phyloP scores from a whole-genome alignment of 2,329 filamentous ascomycete genomes.

The Oidium heveae region DNA sequence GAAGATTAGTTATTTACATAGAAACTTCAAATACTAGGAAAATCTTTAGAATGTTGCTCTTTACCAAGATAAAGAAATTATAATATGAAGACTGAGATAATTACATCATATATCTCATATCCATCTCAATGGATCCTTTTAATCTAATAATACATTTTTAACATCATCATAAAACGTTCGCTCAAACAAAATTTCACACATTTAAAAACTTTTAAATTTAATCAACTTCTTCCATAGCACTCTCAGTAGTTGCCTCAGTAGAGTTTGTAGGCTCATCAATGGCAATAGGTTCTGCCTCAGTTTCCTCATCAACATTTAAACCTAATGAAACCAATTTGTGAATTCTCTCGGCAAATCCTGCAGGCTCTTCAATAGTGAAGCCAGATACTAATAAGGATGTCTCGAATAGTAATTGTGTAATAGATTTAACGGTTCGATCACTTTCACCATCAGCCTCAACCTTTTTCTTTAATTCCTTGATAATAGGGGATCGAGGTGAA shows the following conservation, averaged over 20 bases:
- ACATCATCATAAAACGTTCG: too few relatives aligned
- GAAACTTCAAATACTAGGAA: too few relatives aligned
- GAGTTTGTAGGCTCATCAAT: constrained; percentile 35
- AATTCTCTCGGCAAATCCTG: constrained; percentile 93
- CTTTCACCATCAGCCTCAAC: constrained; percentile 93
- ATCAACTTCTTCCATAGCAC: constrained; percentile 99
- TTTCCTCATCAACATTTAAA: constrained; percentile 88
- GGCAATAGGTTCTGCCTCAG: constrained; percentile 40
- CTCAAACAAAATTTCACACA: too few relatives aligned
- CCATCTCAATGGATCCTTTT: too few relatives aligned
- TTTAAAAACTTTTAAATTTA: constrained; percentile 25
- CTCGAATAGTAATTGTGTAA: constrained; percentile 95
- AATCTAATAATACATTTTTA: too few relatives aligned
- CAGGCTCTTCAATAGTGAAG: constrained; percentile 98
- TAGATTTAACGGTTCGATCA: constrained; percentile 97
- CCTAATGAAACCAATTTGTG: constrained; percentile 98
- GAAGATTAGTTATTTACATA: too few relatives aligned
- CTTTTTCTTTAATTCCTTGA: constrained; percentile 99
- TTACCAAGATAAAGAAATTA: too few relatives aligned
- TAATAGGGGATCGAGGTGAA: constrained; percentile 91
- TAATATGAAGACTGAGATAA: too few relatives aligned
- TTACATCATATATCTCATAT: too few relatives aligned
- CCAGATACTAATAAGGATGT: constrained; percentile 94
- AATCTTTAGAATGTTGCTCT: too few relatives aligned
- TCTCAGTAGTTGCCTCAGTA: constrained; percentile 28